Percentiles rank a stretch among this genome's conserved stretches.
phyloP scores from a whole-genome alignment of 352 stramenopile species.

The Phytophthora litchii region DNA sequence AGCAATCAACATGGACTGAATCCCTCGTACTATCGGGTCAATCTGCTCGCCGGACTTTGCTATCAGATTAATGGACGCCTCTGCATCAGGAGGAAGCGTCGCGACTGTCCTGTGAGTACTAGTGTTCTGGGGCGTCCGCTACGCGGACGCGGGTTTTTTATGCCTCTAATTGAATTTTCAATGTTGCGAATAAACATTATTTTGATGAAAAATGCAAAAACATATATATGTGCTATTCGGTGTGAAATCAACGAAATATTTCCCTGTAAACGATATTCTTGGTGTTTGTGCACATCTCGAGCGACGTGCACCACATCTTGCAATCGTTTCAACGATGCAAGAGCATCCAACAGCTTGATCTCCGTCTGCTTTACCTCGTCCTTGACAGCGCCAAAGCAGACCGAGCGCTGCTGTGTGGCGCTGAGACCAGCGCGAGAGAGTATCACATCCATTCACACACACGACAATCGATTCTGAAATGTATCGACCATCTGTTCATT shows the following conservation, averaged over 20 bases:
- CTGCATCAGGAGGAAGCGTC: conserved; percentile 1
- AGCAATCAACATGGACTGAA: conserved; percentile 12
- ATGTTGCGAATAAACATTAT: too few species aligned
- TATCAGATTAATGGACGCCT: conserved; percentile 7
- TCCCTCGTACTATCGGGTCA: conserved; percentile 1
- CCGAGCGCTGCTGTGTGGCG: conserved; percentile 11
- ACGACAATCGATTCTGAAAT: too few species aligned
- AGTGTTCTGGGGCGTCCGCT: too few species aligned
- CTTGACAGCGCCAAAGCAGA: conserved; percentile 15
- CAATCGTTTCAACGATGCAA: conserved; percentile 13
- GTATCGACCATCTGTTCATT: too few species aligned
- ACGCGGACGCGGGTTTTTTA: too few species aligned
- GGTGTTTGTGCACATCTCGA: conserved; percentile 26
- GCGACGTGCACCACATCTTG: conserved; percentile 17
- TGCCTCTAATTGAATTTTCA: too few species aligned
- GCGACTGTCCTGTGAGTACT: not conserved
- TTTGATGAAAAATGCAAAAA: too few species aligned
- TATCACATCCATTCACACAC: conserved; percentile 10
- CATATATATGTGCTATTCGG: too few species aligned
- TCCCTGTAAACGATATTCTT: too few species aligned
- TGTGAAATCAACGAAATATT: too few species aligned
- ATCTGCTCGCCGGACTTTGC: conserved; percentile 3
- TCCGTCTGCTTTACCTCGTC: conserved; percentile 18
- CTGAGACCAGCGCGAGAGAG: conserved; percentile 15
- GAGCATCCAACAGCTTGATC: conserved; percentile 8